Percentiles rank a stretch among this genome's conserved stretches.
phyloP scores from a whole-genome alignment of 2,329 filamentous ascomycete genomes.

The Trichothecium sympodiale region DNA sequence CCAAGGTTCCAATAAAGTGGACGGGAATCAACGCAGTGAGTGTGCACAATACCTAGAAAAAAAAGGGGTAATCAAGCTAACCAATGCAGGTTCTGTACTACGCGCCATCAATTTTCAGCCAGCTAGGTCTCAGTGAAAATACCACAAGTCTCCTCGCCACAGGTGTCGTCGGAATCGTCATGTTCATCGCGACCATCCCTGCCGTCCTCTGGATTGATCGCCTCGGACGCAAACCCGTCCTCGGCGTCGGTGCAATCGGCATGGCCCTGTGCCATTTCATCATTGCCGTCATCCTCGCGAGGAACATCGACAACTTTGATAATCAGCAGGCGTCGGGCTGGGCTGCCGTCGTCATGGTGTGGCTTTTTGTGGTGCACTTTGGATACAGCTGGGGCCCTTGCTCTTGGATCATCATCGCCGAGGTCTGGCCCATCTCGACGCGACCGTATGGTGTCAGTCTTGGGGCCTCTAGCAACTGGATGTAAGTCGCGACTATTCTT shows the following conservation, averaged over 20 bases:
- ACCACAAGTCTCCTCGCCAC: constrained; percentile 52
- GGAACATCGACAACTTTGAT: constrained; percentile 47
- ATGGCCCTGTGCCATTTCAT: constrained; percentile 64
- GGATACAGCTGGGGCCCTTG: constrained; percentile 67
- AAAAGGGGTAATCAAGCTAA: too few relatives aligned
- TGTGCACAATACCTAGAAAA: too few relatives aligned
- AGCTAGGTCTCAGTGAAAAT: constrained; percentile 46
- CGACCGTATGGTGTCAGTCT: constrained; percentile 61
- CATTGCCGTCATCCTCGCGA: constrained; percentile 57
- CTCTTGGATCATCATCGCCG: constrained; percentile 63
- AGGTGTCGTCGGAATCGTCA: constrained; percentile 59
- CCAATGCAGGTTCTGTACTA: constrained; percentile 53
- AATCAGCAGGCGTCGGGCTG: constrained; percentile 53
- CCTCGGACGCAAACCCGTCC: constrained; percentile 50
- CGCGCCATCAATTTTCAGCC: constrained; percentile 57
- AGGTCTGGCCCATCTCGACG: constrained; percentile 62
- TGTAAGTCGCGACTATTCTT: constrained; percentile 25
- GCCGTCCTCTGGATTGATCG: constrained; percentile 56
- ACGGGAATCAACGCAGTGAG: constrained; percentile 41
- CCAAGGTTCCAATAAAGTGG: constrained; percentile 9
- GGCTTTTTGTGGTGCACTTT: constrained; percentile 66
- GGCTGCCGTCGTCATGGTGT: constrained; percentile 58
- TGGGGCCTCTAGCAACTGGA: constrained; percentile 55
- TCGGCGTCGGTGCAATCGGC: constrained; percentile 54
- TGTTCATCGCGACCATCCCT: constrained; percentile 58